Conservation (phyloP, 2,329 filamentous ascomycete species). For the Fusarium sp. region DNA sequence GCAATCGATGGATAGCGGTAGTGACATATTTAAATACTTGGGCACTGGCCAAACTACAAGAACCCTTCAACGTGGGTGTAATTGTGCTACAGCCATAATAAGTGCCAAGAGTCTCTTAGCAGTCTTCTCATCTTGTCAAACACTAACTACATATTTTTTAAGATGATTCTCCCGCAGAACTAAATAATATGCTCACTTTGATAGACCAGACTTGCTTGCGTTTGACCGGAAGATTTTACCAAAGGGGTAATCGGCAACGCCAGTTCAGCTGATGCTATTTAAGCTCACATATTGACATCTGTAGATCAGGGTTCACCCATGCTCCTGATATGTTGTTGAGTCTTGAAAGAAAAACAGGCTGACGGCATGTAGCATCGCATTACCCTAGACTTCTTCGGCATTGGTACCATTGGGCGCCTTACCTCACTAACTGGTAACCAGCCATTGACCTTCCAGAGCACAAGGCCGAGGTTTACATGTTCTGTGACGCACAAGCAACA, state of each 20-base stretch:
- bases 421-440: constrained; percentile 23
- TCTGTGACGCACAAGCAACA: neutral
- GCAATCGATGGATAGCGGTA: neutral
- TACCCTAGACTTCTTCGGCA: neutral
- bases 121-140: no score
- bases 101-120: no score
- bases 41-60: neutral
- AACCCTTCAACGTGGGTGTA: no score
- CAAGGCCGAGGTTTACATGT: neutral
- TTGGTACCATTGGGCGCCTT: constrained; percentile 6
- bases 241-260: constrained; percentile 1
- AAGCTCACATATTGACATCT: constrained; percentile 15
- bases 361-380: constrained; percentile 2
- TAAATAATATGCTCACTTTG: constrained; percentile 15
- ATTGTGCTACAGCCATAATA: neutral
- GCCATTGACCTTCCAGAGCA: constrained; percentile 6
- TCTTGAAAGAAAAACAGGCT: constrained; percentile 3
- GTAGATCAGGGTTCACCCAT: constrained; percentile 24
- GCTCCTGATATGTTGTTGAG: neutral
- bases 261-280: constrained; percentile 30
- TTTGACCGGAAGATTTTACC: constrained; percentile 29
- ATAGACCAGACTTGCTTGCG: constrained; percentile 31
- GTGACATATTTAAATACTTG: neutral
- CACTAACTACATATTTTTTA: no score
- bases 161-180: constrained; percentile 1